A percentile compares a stretch with the other conserved stretches of the same genome.
These are phyloP conservation scores for Metschnikowia kofuensis DNA, from an alignment of 805 yeast genomes.

Conservation along the genomic window DNA sequence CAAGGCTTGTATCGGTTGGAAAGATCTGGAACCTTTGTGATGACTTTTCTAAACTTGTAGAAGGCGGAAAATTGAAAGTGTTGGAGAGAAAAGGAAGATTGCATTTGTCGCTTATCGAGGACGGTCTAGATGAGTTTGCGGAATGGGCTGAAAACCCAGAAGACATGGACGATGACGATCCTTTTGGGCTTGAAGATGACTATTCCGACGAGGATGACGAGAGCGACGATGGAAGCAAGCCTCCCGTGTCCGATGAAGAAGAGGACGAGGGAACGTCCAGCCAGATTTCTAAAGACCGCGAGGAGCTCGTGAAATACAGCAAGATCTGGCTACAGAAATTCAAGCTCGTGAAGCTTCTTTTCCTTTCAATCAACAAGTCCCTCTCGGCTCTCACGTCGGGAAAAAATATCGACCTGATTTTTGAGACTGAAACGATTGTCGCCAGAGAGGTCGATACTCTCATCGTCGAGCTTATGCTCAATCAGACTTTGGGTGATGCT, in stretches of 20 bases:
- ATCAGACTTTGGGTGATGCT: conserved; percentile 39
- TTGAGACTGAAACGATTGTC: conserved; percentile 39
- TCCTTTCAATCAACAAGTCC: conserved; percentile 58
- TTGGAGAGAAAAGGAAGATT: conserved; percentile 46
- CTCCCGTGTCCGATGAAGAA: conserved; percentile 18
- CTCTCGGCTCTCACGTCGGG: conserved; percentile 47
- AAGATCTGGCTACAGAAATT: conserved; percentile 50
- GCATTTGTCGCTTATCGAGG: conserved; percentile 48
- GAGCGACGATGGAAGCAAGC: conserved; percentile 23
- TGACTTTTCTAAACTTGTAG: conserved; percentile 36
- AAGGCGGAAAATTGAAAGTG: conserved; percentile 52
- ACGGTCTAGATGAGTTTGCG: conserved; percentile 62
- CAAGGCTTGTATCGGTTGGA: conserved; percentile 59
- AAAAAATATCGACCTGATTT: conserved; percentile 45
- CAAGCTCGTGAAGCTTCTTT: conserved; percentile 54
- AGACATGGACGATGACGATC: conserved; percentile 45
- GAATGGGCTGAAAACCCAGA: conserved; percentile 69
- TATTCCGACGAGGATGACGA: conserved; percentile 35
- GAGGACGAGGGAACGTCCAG: conserved; percentile 18
- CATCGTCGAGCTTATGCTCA: conserved; percentile 54
- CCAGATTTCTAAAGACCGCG: conserved; percentile 8
- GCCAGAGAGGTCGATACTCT: conserved; percentile 55
- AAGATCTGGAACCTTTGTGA: conserved; percentile 72
- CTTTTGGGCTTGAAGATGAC: conserved; percentile 41
- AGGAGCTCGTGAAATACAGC: conserved; percentile 39